phyloP scores from a whole-genome alignment of 2,329 filamentous ascomycete species.

The Colletotrichum lupini region DNA sequence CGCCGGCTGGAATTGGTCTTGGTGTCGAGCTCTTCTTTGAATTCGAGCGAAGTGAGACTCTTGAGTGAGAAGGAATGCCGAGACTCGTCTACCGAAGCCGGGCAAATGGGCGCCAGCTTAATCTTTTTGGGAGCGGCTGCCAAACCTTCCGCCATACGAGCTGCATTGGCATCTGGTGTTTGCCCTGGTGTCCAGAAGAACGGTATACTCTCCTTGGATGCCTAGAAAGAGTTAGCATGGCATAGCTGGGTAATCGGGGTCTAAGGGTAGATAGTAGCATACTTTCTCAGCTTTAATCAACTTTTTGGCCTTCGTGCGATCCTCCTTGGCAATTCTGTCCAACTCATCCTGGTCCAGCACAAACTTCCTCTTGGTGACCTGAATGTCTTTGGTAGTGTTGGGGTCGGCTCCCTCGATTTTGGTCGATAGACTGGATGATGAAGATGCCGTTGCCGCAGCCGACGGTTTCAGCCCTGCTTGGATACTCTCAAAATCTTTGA shows the following conservation, averaged over 20 bases:
- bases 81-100: constrained; percentile 73
- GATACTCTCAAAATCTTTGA: constrained; percentile 85
- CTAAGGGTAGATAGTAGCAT: constrained; percentile 22
- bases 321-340: constrained; percentile 74
- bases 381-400: constrained; percentile 19
- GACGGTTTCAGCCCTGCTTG: constrained; percentile 74
- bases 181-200: constrained; percentile 95
- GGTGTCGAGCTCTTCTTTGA: constrained; percentile 73
- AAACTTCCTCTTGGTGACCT: constrained; percentile 76
- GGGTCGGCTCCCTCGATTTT: not conserved
- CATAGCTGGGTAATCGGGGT: not conserved
- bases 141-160: constrained; percentile 17
- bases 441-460: not conserved
- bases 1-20: constrained; percentile 56
- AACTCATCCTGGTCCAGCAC: constrained; percentile 83
- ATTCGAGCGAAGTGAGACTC: constrained; percentile 78
- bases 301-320: constrained; percentile 75
- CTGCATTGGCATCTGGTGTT: constrained; percentile 67
- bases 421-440: not conserved
- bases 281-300: constrained; percentile 81
- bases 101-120: constrained; percentile 80
- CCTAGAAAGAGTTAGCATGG: constrained; percentile 23
- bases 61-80: constrained; percentile 84
- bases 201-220: constrained; percentile 62
- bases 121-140: constrained; percentile 58